Evolutionary conservation across 2,329 filamentous ascomycete species (phyloP), one percentile per base, ranked within the genome.

Genomic region (Arachnomyces sp.): DNA sequence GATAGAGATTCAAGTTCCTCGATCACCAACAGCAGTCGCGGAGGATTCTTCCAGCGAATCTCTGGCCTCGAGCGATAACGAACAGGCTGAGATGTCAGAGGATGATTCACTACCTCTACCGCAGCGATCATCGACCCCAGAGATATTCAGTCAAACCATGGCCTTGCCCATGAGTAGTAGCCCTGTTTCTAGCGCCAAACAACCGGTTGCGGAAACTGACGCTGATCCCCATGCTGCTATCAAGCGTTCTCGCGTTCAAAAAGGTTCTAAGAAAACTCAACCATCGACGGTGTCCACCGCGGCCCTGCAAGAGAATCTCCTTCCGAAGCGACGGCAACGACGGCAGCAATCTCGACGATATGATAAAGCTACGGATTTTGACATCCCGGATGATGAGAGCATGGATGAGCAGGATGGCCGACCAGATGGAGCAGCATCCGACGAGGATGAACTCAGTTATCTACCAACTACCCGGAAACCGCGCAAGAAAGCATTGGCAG

Each of bases 121-220:
- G 21, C 35, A 40, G 42, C 21, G 43, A 44, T 34, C 47, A 38
- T 11, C 45, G 34, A 15, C 39, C 38, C 30, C 48, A 4, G 54
- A 56, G 36, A 41, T 50, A 30, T 44, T 58, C 31, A 64, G 56
- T 36, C 57, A 61, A 39, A 65, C 60, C 6, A 51, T 65, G 51
- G 60, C 55, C 18, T 58, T 60, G 9, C 65, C 65, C 21, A 44
- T 55, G 36, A 67, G 63, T 44, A 65, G 56, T 36, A 60, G 57
- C 28, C 48, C 52, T n/a, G 31, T 38, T 3, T 38, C 37, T 18
- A 50, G 53, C 36, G 54, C 57, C 37, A 35, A 40, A 31, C n/a
- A 39, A 40, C 35, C 34, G 13, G n/a, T 45, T 16, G 40, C 39
- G 14, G 43, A 30, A n/a, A 34, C 21, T n/a, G n/a, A 38, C 8